Evolutionary conservation across 1,284 basidiomycete genomes (phyloP).

Genomic region (Cryptococcus wingfieldii): DNA sequence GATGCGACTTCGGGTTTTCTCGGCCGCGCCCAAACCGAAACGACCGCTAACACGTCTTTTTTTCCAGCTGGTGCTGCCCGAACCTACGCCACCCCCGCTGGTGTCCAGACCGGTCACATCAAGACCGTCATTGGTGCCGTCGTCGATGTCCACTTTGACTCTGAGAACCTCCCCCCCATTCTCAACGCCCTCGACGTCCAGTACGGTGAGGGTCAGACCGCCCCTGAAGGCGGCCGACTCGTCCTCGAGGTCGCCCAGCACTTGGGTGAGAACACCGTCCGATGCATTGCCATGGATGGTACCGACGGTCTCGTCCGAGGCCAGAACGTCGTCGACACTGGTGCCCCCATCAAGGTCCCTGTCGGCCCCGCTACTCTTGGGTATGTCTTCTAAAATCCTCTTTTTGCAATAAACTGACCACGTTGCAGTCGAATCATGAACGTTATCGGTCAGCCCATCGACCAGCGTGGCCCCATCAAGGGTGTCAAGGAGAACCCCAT

Average conservation of each 20-base stretch:
- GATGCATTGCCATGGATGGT: conserved; percentile 98
- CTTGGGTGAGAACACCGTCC: conserved; percentile 96
- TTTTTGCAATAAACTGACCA: not conserved
- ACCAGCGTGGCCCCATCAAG: conserved; percentile 97
- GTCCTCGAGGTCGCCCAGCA: conserved; percentile 96
- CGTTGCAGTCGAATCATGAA: conserved; percentile 84
- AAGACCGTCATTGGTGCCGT: conserved; percentile 98
- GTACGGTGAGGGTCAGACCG: conserved; percentile 56
- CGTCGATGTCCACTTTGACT: conserved; percentile 95
- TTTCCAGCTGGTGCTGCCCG: conserved; percentile 52
- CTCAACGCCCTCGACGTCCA: conserved; percentile 97
- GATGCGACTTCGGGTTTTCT: conserved; percentile 9
- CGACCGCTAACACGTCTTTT: not conserved
- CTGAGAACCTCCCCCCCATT: conserved; percentile 87
- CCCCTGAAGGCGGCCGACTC: conserved; percentile 70
- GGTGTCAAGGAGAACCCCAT: conserved; percentile 85
- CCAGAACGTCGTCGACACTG: conserved; percentile 93
- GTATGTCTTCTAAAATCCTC: conserved; percentile 9
- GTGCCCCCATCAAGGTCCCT: conserved; percentile 91
- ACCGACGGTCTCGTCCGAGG: conserved; percentile 99
- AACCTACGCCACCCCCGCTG: conserved; percentile 85
- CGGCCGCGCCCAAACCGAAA: conserved; percentile 4
- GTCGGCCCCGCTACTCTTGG: conserved; percentile 91
- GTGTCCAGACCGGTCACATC: conserved; percentile 65
- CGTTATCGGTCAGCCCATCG: conserved; percentile 99